Evolutionary conservation across 495 filamentous ascomycete species (phyloP), one percentile per base, ranked within the genome.

Genomic region (Aspergillus cristatus): DNA sequence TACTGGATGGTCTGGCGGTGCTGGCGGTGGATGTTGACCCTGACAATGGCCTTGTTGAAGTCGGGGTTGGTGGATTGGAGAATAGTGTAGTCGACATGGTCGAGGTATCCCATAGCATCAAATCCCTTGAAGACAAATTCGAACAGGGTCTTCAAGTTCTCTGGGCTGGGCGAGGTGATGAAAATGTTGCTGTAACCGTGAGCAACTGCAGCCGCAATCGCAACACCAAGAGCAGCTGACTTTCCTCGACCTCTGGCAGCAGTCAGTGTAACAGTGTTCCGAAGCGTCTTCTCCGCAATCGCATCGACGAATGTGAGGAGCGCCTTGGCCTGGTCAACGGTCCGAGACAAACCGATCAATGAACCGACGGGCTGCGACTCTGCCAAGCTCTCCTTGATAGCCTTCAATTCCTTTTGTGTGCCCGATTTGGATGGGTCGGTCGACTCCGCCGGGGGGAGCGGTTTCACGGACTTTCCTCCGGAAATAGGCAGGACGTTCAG

Each of bases 181-280:
- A 99, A 99, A 50, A 99, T 93, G 56, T 99, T 99, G 65, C 86
- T 94, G 54, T 99, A 99, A 14, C 93, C 93, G 51, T 96, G 84
- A 0, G 90, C 89, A 39, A 97, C 72, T 11, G 93, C 93, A 7
- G 93, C 87, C 28, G 93, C 88, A 41, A 99, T 84, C 12, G 93
- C 85, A 38, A 99, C 76, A 53, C 93, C 93, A 45, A 97, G 71
- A 25, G 90, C 89, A 22, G 93, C 93, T 14, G 91, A 97, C 64
- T 99, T 99, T 58, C 93, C 93, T 50, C 93, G 79, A 50, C 93
- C 93, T 76, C 93, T 80, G 16, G 83, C 93, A 12, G 93, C 93
- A 14, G 91, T 97, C 32, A 97, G 65, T 0, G 93, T 81, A 34
- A 97, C 91, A 0, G 93, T 99, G 54, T 82, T 94, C 42, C 83